Evolutionary conservation across 2,329 filamentous ascomycete genomes (phyloP), one percentile per base, ranked within the genome.

Genomic region (Claviceps sp.): DNA sequence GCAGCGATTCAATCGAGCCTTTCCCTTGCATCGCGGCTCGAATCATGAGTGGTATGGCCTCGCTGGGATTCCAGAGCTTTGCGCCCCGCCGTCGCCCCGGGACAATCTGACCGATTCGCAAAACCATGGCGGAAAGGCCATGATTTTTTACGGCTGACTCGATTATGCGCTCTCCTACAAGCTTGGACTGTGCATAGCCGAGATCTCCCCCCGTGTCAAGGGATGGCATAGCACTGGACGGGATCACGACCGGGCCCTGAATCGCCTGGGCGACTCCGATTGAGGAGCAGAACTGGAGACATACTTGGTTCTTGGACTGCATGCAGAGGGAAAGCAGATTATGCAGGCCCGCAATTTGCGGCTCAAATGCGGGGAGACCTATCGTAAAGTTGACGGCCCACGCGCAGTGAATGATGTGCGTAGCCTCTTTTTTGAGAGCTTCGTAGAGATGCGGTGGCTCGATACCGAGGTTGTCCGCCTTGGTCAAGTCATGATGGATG

Each of bases 351-450:
- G 62, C 64, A 47, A 79, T 69, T 56, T 72, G 68, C 48, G 76
- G 22, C 42, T 50, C 76, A 55, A 79, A 79, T 50, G 68, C 74
- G 2, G 65, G 63, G 1, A 79, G 65, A 0, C 65, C 65, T 56
- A 78, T 68, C 59, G 77, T 78, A 65, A 80, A 80, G 60, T 79
- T 79, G 30, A 79, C 76, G 1, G 73, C 65, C 76, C 76, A 78
- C 0, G 75, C 74, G 55, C 68, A 68, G 63, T 79, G 75, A 26
- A 79, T 72, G 20, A 77, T 67, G 13, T 61, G 60, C 0, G 69
- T 69, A 1, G 78, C 58, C 1, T 64, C 53, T 6, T 50, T 45
- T 11, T 47, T 50, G 1, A 74, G 57, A 11, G 60, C 55, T 11
- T 56, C 34, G 30, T 68, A 67, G 42, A 37, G 37, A 37, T 37